Conservation (phyloP, 2,329 filamentous ascomycete genomes). For the Colletotrichum tropicale region DNA sequence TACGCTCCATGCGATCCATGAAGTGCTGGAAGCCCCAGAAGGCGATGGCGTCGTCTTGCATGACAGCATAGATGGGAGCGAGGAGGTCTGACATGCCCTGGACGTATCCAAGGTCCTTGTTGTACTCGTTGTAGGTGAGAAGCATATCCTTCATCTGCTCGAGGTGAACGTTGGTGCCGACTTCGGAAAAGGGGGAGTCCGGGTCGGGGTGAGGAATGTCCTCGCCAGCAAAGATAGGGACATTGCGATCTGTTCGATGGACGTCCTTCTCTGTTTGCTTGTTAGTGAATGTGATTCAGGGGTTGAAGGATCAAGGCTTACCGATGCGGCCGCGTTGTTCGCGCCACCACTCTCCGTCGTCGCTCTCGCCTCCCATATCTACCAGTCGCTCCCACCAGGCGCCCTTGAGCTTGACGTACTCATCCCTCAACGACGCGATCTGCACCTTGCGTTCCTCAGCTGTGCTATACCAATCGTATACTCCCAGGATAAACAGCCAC, state of each 20-base stretch:
- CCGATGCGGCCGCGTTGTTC: constrained; percentile 93
- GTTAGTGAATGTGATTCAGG: constrained; percentile 29
- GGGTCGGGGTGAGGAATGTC: constrained; percentile 97
- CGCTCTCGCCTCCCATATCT: constrained; percentile 78
- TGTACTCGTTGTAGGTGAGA: constrained; percentile 97
- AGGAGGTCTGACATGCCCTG: constrained; percentile 98
- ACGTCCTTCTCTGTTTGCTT: constrained; percentile 85
- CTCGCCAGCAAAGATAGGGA: constrained; percentile 95
- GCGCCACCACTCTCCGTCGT: constrained; percentile 94
- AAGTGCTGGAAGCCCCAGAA: constrained; percentile 97
- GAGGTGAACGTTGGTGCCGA: constrained; percentile 94
- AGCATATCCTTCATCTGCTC: constrained; percentile 99
- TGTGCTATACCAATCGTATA: constrained; percentile 93
- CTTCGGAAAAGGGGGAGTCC: constrained; percentile 89
- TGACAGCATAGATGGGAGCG: constrained; percentile 93
- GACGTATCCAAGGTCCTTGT: constrained; percentile 92
- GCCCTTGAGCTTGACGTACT: constrained; percentile 92
- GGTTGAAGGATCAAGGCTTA: constrained; percentile 51
- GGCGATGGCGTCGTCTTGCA: constrained; percentile 95
- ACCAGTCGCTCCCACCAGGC: constrained; percentile 95
- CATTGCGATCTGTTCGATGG: constrained; percentile 91
- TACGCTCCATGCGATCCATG: constrained; percentile 98
- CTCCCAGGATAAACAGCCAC: constrained; percentile 91
- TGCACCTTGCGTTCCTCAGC: constrained; percentile 82
- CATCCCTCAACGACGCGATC: constrained; percentile 84